Evolutionary conservation across 2,329 filamentous ascomycete genomes (phyloP).

Genomic region (Colletotrichum aenigma): DNA sequence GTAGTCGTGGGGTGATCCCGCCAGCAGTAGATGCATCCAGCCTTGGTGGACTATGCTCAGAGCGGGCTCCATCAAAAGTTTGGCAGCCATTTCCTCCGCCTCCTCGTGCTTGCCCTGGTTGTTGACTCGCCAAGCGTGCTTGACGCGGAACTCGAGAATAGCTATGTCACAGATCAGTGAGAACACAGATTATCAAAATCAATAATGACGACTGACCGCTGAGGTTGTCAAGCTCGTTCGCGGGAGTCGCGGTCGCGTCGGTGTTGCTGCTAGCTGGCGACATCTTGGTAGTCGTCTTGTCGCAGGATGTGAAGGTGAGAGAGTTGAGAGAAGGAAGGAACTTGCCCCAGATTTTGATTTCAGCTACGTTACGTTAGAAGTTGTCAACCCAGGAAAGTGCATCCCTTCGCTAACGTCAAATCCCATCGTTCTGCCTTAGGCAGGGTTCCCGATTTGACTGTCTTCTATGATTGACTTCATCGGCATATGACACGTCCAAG

Average conservation of each 20-base stretch:
- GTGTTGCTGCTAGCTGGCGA: too few relatives aligned
- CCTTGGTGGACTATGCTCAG: neutral
- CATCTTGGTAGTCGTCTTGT: too few relatives aligned
- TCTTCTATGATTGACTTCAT: too few relatives aligned
- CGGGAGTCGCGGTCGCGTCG: too few relatives aligned
- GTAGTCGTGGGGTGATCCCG: neutral
- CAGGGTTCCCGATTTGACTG: too few relatives aligned
- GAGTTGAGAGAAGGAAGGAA: neutral
- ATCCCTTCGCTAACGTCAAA: too few relatives aligned
- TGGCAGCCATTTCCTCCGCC: neutral
- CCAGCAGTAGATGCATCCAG: neutral
- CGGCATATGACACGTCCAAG: too few relatives aligned
- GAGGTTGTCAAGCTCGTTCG: neutral
- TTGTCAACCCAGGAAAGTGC: too few relatives aligned
- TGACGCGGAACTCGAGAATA: neutral
- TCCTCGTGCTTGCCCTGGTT: neutral
- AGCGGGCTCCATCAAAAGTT: neutral
- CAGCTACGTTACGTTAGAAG: too few relatives aligned
- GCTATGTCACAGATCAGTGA: neutral
- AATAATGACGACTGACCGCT: neutral
- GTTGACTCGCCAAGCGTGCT: neutral
- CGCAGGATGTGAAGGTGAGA: too few relatives aligned
- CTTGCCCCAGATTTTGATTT: slow-evolving; percentile 3
- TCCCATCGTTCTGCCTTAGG: too few relatives aligned
- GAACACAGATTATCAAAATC: too few relatives aligned